phyloP scores from a whole-genome alignment of 2,329 filamentous ascomycete genomes.

The Mollisiaceae sp. region DNA sequence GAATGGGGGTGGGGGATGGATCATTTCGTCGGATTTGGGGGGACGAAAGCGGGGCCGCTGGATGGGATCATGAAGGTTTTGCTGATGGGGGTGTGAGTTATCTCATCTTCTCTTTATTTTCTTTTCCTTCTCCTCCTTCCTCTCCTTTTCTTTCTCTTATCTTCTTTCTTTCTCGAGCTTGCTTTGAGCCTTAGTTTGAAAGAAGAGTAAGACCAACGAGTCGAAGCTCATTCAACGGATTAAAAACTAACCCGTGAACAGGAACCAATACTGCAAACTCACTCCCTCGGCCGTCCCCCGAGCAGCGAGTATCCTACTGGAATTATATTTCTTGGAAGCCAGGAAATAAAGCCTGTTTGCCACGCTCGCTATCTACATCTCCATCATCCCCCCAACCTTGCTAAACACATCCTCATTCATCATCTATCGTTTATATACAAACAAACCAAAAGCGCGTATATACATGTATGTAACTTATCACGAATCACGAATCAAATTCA shows the following conservation, averaged over 20 bases:
- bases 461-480: background rate
- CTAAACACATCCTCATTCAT: too few species aligned
- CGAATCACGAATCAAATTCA: conserved; percentile 10
- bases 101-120: background rate
- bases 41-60: conserved; percentile 36
- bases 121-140: background rate
- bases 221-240: background rate
- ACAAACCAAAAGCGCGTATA: background rate
- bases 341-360: too few species aligned
- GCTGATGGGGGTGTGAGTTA: conserved; percentile 39
- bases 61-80: conserved; percentile 41
- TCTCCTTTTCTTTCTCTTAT: background rate
- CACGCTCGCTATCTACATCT: too few species aligned
- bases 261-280: conserved; percentile 40
- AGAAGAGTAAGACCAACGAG: background rate
- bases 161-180: background rate
- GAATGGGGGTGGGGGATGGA: conserved; percentile 34
- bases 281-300: conserved; percentile 34
- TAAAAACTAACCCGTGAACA: conserved; percentile 21
- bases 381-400: background rate
- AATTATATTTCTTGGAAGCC: conserved; percentile 40
- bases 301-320: conserved; percentile 36
- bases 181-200: background rate
- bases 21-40: conserved; percentile 37
- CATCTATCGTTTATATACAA: background rate